phyloP scores from a whole-genome alignment of 768 basidiomycete species.

The Lentinula boryana region DNA sequence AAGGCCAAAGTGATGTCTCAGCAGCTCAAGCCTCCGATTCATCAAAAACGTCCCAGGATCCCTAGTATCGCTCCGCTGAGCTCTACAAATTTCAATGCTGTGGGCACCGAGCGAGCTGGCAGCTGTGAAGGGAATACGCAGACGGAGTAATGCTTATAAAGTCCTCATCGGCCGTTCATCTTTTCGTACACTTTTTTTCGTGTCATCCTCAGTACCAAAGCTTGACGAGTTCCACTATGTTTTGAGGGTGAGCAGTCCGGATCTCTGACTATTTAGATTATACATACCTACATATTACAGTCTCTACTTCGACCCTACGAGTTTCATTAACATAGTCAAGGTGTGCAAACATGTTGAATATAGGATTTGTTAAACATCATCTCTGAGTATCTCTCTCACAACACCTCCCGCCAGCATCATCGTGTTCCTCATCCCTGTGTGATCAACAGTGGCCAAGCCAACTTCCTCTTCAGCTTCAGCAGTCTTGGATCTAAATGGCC shows the following conservation, averaged over 20 bases:
- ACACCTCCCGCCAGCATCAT: constrained; percentile 23
- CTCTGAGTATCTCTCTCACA: constrained; percentile 26
- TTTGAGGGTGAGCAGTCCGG: background rate
- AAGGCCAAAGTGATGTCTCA: background rate
- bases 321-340: background rate
- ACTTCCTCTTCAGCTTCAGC: constrained; percentile 22
- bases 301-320: background rate
- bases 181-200: too few relatives aligned
- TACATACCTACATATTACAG: background rate
- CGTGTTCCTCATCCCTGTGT: constrained; percentile 6
- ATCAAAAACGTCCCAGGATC: constrained; percentile 3
- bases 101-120: background rate
- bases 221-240: background rate
- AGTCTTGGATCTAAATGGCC: constrained; percentile 12
- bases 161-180: too few relatives aligned
- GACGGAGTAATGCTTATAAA: background rate
- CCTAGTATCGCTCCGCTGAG: constrained; percentile 3
- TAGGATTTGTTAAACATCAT: constrained; percentile 8
- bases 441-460: constrained; percentile 16
- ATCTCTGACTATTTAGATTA: background rate
- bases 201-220: background rate
- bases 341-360: background rate
- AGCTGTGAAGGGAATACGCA: background rate
- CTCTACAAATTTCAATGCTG: background rate
- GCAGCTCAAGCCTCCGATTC: background rate